Conservation (phyloP, 1,284 basidiomycete genomes). For the Blastosporella zonata region DNA sequence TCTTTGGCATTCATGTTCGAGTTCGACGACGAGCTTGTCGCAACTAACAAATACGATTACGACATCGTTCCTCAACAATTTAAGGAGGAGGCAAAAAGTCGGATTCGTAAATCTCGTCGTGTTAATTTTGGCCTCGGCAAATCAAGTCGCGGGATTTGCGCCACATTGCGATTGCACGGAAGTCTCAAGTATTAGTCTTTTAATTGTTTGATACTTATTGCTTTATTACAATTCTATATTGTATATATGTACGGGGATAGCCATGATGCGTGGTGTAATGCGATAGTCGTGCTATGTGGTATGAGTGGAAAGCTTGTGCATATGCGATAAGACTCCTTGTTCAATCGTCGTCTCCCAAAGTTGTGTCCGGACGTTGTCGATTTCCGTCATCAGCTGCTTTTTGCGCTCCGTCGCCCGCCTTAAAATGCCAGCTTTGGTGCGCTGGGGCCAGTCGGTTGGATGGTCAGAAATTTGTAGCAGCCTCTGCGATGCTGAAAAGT, state of each 20-base stretch:
- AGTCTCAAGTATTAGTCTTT: no score
- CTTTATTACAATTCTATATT: neutral
- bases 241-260: neutral
- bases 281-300: slow-evolving; percentile 9
- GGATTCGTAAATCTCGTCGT: no score
- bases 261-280: slow-evolving; percentile 5
- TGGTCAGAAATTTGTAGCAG: neutral
- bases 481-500: neutral
- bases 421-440: slow-evolving; percentile 43
- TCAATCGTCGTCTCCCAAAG: slow-evolving; percentile 75
- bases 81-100: no score
- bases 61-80: no score
- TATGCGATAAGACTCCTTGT: slow-evolving; percentile 59
- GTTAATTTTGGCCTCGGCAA: no score
- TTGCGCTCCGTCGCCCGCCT: slow-evolving; percentile 51
- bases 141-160: no score
- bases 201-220: neutral
- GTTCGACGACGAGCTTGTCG: no score
- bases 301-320: slow-evolving; percentile 28
- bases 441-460: slow-evolving; percentile 4
- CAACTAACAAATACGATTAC: no score
- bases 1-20: no score
- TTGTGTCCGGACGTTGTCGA: slow-evolving; percentile 59
- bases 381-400: slow-evolving; percentile 48
- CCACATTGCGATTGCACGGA: no score